Evolutionary conservation across 1,139 yeast species (phyloP), one percentile per base, ranked within the genome.

Genomic region (Blastobotrys indianensis): DNA sequence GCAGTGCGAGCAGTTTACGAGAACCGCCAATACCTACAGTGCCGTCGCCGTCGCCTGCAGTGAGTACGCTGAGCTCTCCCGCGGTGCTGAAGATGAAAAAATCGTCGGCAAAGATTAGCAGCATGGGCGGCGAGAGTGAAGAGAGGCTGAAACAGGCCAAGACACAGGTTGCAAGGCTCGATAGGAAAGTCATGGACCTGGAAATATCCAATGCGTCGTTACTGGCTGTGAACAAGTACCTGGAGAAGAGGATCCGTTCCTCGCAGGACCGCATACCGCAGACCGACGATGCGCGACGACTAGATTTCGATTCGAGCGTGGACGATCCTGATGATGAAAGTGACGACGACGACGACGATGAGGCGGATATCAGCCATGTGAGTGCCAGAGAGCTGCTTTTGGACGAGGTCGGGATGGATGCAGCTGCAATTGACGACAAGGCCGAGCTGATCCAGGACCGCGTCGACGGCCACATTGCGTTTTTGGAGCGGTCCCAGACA

Each of bases 121-220:
- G 8, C 16, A 34, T 15, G 8, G 37, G 12, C 3, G 16, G 8
- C 16, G 16, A 13, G 25, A 5, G 9, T 8, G 37, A 34, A 2
- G 37, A 13, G 2, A 37, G 38, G 17, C 23, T 37, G 33, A 39
- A 39, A 29, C 32, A 31, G 32, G 30, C 35, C n/a, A 30, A 15
- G 23, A 28, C 37, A 4, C 41, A 41, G 29, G 47, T 47, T 4
- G 61, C 57, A 2, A 50, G 62, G 32, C 49, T 56, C 3, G 59
- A 57, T 20, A 52, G 65, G 13, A 60, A 58, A 43, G 53, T 61
- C 7, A 48, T 53, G 52, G 65, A 61, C 37, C 41, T 61, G 44
- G 64, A 61, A 46, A 60, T 61, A 12, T 54, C 64, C 7, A 61
- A 61, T 48, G 47, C 53, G 17, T 58, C 64, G 3, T 46, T 61